Conservation (phyloP, 306 rosid species). For the Vigna angularis region DNA sequence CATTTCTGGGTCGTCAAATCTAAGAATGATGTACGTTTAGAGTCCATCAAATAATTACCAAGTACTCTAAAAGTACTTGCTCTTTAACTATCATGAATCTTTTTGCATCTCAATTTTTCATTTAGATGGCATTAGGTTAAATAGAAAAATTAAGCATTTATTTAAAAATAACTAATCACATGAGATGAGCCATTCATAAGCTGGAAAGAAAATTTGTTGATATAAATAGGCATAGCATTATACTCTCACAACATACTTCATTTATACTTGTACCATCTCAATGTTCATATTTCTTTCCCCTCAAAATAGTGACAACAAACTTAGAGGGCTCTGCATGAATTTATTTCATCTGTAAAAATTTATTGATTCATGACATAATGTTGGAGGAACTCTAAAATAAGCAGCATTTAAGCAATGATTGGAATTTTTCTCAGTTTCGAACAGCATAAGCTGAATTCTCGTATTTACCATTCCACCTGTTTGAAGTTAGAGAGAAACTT, state of each 20-base stretch:
- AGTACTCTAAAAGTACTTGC: not conserved
- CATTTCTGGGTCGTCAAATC: too few species aligned
- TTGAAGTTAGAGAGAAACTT: conserved; percentile 23
- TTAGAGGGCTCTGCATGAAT: not conserved
- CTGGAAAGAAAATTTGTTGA: not conserved
- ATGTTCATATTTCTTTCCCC: not conserved
- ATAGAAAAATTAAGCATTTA: not conserved
- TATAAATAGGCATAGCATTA: not conserved
- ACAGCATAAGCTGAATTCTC: conserved; percentile 71
- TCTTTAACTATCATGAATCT: not conserved
- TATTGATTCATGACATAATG: not conserved
- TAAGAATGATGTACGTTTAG: not conserved
- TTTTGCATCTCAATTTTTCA: not conserved
- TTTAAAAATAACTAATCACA: not conserved
- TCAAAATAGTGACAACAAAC: not conserved
- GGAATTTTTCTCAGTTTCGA: conserved; percentile 28
- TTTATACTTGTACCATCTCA: not conserved
- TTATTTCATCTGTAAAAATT: not conserved
- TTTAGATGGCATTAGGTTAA: not conserved
- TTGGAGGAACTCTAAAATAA: conserved; percentile 10
- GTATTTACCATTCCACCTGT: conserved; percentile 86
- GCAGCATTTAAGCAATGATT: conserved; percentile 32
- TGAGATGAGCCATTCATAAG: not conserved
- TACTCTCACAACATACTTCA: not conserved
- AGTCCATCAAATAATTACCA: not conserved